A percentile compares a stretch with the other conserved stretches of the same genome.
phyloP scores from a whole-genome alignment of 2,329 filamentous ascomycete species.

The Apiospora koreana region DNA sequence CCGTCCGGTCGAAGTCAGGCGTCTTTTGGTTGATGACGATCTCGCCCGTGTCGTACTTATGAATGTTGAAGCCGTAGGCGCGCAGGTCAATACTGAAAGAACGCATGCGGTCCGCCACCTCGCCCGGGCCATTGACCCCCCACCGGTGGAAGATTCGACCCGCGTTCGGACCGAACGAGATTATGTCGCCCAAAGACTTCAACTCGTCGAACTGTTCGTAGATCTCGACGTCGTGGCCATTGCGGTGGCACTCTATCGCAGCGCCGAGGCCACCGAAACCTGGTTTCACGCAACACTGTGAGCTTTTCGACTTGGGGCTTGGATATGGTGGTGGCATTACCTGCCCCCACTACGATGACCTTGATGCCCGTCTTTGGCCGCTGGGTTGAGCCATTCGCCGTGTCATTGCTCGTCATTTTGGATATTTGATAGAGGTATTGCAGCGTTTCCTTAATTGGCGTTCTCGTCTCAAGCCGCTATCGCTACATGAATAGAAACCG shows the following conservation, averaged over 20 bases:
- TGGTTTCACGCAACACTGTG: conserved; percentile 16
- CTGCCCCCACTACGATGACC: conserved; percentile 51
- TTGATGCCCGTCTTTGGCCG: conserved; percentile 48
- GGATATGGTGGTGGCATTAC: conserved; percentile 28
- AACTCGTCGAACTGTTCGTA: conserved; percentile 60
- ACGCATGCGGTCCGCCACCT: conserved; percentile 47
- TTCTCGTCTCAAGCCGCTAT: background rate
- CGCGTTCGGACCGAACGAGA: conserved; percentile 61
- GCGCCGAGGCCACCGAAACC: conserved; percentile 64
- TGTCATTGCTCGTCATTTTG: conserved; percentile 23
- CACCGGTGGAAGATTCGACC: conserved; percentile 63
- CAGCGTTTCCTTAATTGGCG: background rate
- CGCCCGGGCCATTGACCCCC: conserved; percentile 40
- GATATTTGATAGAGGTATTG: background rate
- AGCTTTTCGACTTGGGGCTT: background rate
- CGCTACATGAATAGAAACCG: background rate
- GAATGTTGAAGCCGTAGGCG: conserved; percentile 60
- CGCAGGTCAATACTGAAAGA: conserved; percentile 53
- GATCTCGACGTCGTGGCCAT: conserved; percentile 60
- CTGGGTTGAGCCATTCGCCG: conserved; percentile 17
- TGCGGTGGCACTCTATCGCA: conserved; percentile 63
- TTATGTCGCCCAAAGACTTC: conserved; percentile 63
- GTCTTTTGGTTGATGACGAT: conserved; percentile 57
- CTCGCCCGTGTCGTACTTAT: conserved; percentile 62
- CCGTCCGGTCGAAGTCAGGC: conserved; percentile 43